Conservation (phyloP, 1,284 basidiomycete genomes). For the Microbotryomycetes sp. region DNA sequence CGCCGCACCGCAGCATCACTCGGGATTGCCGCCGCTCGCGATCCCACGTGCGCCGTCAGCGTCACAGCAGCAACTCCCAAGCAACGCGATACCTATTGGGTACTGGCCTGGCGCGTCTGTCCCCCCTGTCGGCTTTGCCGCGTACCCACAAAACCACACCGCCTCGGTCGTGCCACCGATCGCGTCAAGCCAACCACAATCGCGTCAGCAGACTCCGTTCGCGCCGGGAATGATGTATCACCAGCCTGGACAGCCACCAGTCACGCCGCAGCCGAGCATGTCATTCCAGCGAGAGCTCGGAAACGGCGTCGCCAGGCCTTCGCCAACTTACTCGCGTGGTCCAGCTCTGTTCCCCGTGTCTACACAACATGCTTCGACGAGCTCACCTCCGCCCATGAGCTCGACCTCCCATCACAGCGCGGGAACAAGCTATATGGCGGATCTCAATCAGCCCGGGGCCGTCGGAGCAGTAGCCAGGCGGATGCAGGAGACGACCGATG, state of each 20-base stretch:
- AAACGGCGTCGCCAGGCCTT: neutral
- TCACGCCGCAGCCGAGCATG: too few relatives aligned
- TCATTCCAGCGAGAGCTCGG: too few relatives aligned
- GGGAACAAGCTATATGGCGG: neutral
- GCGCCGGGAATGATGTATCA: neutral
- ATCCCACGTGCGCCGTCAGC: neutral
- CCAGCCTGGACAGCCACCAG: neutral
- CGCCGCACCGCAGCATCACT: neutral
- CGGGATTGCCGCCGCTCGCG: neutral
- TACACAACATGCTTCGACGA: neutral
- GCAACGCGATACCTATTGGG: too few relatives aligned
- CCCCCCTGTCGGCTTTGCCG: neutral
- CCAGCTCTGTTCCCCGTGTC: neutral
- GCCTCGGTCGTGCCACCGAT: neutral
- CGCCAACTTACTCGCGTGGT: neutral
- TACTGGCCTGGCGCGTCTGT: too few relatives aligned
- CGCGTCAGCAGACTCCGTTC: neutral
- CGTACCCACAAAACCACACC: too few relatives aligned
- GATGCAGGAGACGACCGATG: neutral
- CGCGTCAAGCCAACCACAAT: neutral
- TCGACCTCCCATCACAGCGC: neutral
- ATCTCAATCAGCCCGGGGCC: neutral
- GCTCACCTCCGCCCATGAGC: neutral
- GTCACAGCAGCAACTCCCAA: too few relatives aligned
- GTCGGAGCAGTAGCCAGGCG: neutral